Conservation (phyloP, 1,284 basidiomycete genomes). For the Pseudozyma pruni region DNA sequence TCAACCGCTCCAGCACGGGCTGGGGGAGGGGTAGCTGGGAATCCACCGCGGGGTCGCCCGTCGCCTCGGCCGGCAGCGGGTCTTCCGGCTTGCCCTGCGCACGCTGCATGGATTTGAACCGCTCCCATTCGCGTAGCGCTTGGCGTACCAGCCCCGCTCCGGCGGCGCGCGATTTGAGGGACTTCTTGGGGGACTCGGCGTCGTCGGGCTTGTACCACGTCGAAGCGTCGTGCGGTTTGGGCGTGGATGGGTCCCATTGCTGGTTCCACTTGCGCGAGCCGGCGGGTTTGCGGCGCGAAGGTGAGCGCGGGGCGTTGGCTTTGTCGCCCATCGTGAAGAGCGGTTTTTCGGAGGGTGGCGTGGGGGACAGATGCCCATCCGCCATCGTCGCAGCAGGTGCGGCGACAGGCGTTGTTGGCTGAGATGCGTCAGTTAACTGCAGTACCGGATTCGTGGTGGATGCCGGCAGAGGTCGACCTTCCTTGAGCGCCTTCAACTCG, state of each 20-base stretch:
- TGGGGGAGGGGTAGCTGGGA: slow-evolving; percentile 25
- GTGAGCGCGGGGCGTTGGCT: slow-evolving; percentile 13
- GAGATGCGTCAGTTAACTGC: slow-evolving; percentile 3
- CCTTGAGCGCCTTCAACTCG: slow-evolving; percentile 53
- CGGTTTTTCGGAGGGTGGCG: slow-evolving; percentile 3
- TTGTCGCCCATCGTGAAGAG: slow-evolving; percentile 22
- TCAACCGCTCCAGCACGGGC: slow-evolving; percentile 19
- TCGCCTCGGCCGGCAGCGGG: slow-evolving; percentile 40
- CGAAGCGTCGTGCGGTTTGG: too few species aligned
- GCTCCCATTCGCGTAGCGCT: slow-evolving; percentile 52
- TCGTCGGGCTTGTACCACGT: slow-evolving; percentile 44
- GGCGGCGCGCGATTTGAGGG: slow-evolving; percentile 24
- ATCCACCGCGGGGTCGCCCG: slow-evolving; percentile 32
- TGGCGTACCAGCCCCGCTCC: slow-evolving; percentile 39
- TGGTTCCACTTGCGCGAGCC: slow-evolving; percentile 38
- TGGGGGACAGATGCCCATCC: slow-evolving; percentile 9
- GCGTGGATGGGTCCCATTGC: too few species aligned
- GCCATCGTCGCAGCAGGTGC: slow-evolving; percentile 22
- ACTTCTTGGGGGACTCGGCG: slow-evolving; percentile 8
- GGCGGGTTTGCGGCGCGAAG: slow-evolving; percentile 13
- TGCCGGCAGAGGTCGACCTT: slow-evolving; percentile 10
- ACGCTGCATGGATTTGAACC: slow-evolving; percentile 51
- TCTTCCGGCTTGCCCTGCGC: slow-evolving; percentile 48
- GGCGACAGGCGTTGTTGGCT: slow-evolving; percentile 13
- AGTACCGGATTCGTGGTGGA: neutral